These are phyloP conservation scores for Cyberlindnera americana DNA, from an alignment of 805 yeast genomes.

Conservation along the genomic window DNA sequence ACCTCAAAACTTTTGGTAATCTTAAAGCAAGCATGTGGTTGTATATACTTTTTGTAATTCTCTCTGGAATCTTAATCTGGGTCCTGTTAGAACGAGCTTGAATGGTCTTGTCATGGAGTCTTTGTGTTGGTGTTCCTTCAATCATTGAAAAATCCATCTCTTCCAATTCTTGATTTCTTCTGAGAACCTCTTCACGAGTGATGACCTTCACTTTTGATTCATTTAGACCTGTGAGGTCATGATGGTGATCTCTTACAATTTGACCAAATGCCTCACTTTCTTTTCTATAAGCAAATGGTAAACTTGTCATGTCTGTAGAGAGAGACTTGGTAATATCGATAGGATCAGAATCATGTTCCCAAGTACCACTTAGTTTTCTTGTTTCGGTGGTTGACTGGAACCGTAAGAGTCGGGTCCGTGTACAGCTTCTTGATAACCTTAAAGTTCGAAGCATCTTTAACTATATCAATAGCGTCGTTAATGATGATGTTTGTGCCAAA, in stretches of 20 bases:
- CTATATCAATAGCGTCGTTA: background rate
- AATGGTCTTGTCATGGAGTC: slow-evolving; percentile 57
- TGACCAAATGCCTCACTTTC: slow-evolving; percentile 42
- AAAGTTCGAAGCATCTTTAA: slow-evolving; percentile 3
- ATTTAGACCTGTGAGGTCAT: slow-evolving; percentile 32
- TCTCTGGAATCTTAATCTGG: slow-evolving; percentile 53
- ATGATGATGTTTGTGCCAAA: slow-evolving; percentile 9
- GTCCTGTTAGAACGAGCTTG: slow-evolving; percentile 48
- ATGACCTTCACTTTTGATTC: slow-evolving; percentile 33
- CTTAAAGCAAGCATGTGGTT: slow-evolving; percentile 59
- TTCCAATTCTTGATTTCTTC: slow-evolving; percentile 13
- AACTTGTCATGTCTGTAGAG: slow-evolving; percentile 12
- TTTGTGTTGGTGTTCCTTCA: slow-evolving; percentile 11
- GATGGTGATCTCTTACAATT: slow-evolving; percentile 35
- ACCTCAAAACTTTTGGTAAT: slow-evolving; percentile 61
- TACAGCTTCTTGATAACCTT: background rate
- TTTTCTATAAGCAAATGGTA: slow-evolving; percentile 34
- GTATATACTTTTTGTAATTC: slow-evolving; percentile 54
- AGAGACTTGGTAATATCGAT: slow-evolving; percentile 11
- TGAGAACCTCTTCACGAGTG: slow-evolving; percentile 30
- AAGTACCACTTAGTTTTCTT: slow-evolving; percentile 8
- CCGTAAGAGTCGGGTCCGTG: slow-evolving; percentile 2
- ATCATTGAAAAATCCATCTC: background rate
- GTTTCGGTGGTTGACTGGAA: slow-evolving; percentile 6
- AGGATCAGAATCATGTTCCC: slow-evolving; percentile 22